phyloP scores from a whole-genome alignment of 441 rosid genomes.

The Dalechampia spathulata region DNA sequence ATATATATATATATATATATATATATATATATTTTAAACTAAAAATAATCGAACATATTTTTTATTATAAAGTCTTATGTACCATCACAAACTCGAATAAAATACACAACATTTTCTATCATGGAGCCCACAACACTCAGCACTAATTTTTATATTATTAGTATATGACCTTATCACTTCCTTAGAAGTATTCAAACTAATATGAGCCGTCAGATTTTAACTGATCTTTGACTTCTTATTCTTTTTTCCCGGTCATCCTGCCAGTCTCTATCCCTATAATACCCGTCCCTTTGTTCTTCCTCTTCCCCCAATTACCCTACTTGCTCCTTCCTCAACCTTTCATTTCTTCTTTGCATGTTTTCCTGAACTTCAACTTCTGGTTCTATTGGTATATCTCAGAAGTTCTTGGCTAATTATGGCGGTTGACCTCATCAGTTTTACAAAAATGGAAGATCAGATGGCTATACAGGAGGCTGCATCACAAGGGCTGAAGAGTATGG shows the following conservation, averaged over 20 bases:
- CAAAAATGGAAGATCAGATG: slow-evolving; percentile 60
- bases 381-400: background rate
- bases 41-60: too few species aligned
- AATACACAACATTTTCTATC: too few species aligned
- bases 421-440: slow-evolving; percentile 54
- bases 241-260: too few species aligned
- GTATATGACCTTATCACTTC: too few species aligned
- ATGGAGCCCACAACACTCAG: too few species aligned
- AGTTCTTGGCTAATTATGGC: slow-evolving; percentile 31
- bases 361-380: slow-evolving; percentile 16
- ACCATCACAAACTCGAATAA: too few species aligned
- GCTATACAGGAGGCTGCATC: slow-evolving; percentile 82
- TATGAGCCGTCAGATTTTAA: slow-evolving; percentile 52
- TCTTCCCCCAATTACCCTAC: slow-evolving; percentile 4
- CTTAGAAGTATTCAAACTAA: slow-evolving; percentile 45
- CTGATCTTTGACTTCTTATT: slow-evolving; percentile 33
- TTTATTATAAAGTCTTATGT: too few species aligned
- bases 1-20: too few species aligned
- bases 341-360: slow-evolving; percentile 7
- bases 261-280: too few species aligned
- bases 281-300: slow-evolving; percentile 6
- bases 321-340: slow-evolving; percentile 1
- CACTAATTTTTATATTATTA: too few species aligned
- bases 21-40: too few species aligned
- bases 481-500: slow-evolving; percentile 82